phyloP scores from a whole-genome alignment of 331 rosid species.

The Rosa hybrid region DNA sequence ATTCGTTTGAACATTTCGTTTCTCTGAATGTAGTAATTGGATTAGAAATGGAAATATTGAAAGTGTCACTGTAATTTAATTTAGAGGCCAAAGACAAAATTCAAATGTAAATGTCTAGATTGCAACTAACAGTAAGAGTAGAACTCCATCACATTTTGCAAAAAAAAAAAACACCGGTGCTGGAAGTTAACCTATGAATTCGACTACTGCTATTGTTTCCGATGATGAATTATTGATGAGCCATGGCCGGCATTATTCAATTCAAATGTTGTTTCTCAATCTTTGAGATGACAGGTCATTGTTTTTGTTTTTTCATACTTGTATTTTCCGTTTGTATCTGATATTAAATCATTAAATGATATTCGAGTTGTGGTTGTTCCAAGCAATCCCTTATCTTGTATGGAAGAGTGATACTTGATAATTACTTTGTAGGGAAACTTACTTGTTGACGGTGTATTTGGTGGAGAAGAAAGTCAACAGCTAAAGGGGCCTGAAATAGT shows the following conservation, averaged over 20 bases:
- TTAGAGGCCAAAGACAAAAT: background rate
- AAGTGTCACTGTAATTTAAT: background rate
- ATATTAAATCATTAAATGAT: background rate
- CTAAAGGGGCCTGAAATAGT: slow-evolving; percentile 66
- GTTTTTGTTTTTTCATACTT: background rate
- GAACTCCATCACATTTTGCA: background rate
- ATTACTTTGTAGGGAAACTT: slow-evolving; percentile 67
- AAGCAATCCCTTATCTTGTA: background rate
- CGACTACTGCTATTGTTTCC: background rate
- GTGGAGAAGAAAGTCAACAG: slow-evolving; percentile 69
- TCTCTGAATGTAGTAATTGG: background rate
- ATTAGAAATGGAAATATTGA: background rate
- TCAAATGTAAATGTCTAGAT: background rate
- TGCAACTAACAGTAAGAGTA: background rate
- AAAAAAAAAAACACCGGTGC: background rate
- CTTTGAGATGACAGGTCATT: background rate
- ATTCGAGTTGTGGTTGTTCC: background rate
- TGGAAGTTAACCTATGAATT: background rate
- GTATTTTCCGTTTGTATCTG: background rate
- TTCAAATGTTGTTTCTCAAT: no score
- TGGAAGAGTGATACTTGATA: background rate
- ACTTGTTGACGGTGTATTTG: slow-evolving; percentile 68
- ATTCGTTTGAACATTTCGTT: background rate
- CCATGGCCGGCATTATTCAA: background rate
- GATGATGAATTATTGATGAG: background rate